Percentiles rank a stretch among this genome's conserved stretches.
Evolutionary conservation across 75 land plant genomes (phyloP).

Genomic region (Adiantum capillusveneris): DNA sequence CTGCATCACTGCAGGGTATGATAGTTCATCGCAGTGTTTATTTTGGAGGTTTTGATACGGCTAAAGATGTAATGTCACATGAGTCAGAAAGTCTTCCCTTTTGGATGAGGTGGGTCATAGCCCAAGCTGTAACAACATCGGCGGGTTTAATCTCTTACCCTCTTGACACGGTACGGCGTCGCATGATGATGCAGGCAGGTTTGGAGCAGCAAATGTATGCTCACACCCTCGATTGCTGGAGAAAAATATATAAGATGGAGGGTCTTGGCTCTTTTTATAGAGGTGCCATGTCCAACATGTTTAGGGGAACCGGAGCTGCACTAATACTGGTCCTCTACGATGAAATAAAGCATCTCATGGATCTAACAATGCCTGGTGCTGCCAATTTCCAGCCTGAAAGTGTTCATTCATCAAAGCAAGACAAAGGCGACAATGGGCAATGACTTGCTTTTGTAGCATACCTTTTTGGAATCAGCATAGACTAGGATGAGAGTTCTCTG

Average conservation of each 20-base stretch:
- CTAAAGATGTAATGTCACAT: slow-evolving; percentile 60
- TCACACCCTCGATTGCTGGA: slow-evolving; percentile 87
- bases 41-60: slow-evolving; percentile 94
- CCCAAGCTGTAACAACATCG: slow-evolving; percentile 82
- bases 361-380: slow-evolving; percentile 20
- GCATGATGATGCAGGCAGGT: slow-evolving; percentile 99
- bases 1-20: slow-evolving; percentile 95
- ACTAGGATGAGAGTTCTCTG: too few species aligned
- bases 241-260: slow-evolving; percentile 62
- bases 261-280: slow-evolving; percentile 71
- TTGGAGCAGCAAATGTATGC: slow-evolving; percentile 53
- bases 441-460: too few species aligned
- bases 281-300: slow-evolving; percentile 88
- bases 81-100: slow-evolving; percentile 41
- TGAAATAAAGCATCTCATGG: slow-evolving; percentile 79
- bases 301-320: slow-evolving; percentile 93
- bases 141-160: slow-evolving; percentile 92
- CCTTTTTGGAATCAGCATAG: too few species aligned
- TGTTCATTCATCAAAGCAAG: too few species aligned
- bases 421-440: too few species aligned
- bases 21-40: slow-evolving; percentile 82
- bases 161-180: slow-evolving; percentile 76
- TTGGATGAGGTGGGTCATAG: slow-evolving; percentile 85
- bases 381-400: too few species aligned
- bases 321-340: slow-evolving; percentile 88